Base-by-base conservation (phyloP, 129 eudicot species). In the Centella asiatica region DNA sequence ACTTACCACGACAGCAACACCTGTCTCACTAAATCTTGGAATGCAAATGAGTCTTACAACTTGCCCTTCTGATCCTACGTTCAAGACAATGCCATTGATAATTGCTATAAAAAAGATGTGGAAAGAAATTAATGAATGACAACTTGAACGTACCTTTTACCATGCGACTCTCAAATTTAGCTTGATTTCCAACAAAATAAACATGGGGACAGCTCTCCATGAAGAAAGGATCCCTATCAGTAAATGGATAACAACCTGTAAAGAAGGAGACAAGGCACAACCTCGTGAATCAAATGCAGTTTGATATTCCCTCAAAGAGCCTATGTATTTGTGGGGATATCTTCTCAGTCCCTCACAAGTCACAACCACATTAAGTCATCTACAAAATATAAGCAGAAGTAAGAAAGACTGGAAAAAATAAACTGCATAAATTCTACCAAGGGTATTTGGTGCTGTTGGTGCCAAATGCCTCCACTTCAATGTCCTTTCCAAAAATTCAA, bases 381-480 rank as follows among this genome's bases (percentile, higher is more conserved):
- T 53, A 14, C 25, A 29, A 61, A 58, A n/a, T 14, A 50, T 17
- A 13, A 23, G 56, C 23, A 18, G 39, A 8, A n/a, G 20, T 13
- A n/a, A 10, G 9, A 31, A 34, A 55, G 6, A 1, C 24, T n/a
- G 50, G 18, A 44, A 54, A 22, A 36, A 40, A 57, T 2, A 19
- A 27, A 49, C 44, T 54, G 11, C 0, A 49, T 8, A 33, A 13
- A 32, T 34, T 34, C 70, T 75, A 92, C 98, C 99, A 36, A 92
- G 92, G 46, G 99, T 92, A 61, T 87, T 92, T 22, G 99, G 96
- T 53, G 95, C 88, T 24, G 99, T 81, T 76, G 99, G 99, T 10
- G 99, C 99, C 31, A 92, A 52, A 82, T 92, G 99, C 67, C 99
- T 84, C 95, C 96, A 87, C 78, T 85, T 87, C 67, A 92, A 42